These are phyloP conservation scores for Jatropha multifida DNA, from an alignment of 441 rosid genomes.

Conservation along the genomic window DNA sequence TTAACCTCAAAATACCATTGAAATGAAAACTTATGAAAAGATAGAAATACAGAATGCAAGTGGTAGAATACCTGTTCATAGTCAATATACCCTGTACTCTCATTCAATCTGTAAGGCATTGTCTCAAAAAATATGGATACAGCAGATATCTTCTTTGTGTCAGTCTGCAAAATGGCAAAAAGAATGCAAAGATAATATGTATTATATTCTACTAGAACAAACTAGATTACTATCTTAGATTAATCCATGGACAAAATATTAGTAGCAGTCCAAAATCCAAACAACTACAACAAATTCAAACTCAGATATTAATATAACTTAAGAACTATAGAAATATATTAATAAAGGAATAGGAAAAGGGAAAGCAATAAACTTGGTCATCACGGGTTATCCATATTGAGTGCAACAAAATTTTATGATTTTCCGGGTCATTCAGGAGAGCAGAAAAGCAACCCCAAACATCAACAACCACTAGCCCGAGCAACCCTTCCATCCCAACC, in stretches of 20 bases:
- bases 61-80: background rate
- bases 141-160: no score
- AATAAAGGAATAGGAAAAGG: background rate
- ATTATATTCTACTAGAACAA: constrained; percentile 8
- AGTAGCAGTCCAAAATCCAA: background rate
- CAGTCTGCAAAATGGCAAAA: background rate
- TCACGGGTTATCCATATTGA: background rate
- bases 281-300: background rate
- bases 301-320: background rate
- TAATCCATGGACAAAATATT: background rate
- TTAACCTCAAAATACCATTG: background rate
- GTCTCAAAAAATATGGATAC: no score
- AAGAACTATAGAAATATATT: background rate
- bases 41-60: constrained; percentile 3
- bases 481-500: no score
- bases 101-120: no score
- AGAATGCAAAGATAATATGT: background rate
- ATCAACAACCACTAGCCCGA: no score
- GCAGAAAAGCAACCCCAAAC: background rate
- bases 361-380: background rate
- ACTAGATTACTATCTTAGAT: background rate
- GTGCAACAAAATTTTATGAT: background rate
- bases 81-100: no score
- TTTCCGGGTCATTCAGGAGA: background rate
- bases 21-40: constrained; percentile 3